phyloP scores from a whole-genome alignment of 768 basidiomycete species.

The Mycena floridula region DNA sequence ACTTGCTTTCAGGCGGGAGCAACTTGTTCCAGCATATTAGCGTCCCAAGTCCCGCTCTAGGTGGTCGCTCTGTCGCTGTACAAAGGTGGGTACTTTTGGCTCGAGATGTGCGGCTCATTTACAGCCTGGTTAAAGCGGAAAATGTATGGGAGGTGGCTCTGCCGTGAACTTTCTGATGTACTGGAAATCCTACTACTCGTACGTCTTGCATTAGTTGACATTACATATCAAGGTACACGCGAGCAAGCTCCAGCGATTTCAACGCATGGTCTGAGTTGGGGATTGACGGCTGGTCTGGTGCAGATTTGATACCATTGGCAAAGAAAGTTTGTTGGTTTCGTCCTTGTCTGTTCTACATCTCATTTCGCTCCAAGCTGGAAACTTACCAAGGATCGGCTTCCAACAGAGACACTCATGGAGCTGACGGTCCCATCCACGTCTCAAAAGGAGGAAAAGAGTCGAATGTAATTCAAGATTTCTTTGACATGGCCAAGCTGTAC shows the following conservation, averaged over 20 bases:
- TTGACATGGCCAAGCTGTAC: constrained; percentile 37
- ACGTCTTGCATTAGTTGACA: background rate
- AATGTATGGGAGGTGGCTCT: constrained; percentile 58
- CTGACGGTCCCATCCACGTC: constrained; percentile 16
- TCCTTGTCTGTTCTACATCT: background rate
- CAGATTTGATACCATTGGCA: constrained; percentile 49
- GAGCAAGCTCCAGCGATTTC: constrained; percentile 57
- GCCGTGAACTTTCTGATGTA: constrained; percentile 51
- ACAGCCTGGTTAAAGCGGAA: too few relatives aligned
- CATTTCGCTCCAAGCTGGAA: constrained; percentile 16
- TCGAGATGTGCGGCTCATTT: too few relatives aligned
- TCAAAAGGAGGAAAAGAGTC: constrained; percentile 34
- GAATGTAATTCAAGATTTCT: constrained; percentile 38
- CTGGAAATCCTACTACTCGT: background rate
- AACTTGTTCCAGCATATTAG: constrained; percentile 41
- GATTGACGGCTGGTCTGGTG: constrained; percentile 58
- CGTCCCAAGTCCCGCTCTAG: constrained; percentile 33
- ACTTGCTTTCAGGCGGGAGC: constrained; percentile 31
- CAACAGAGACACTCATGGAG: background rate
- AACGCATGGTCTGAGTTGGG: constrained; percentile 55
- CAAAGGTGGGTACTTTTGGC: too few relatives aligned
- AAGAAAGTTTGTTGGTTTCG: constrained; percentile 37
- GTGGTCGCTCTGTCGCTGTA: constrained; percentile 38
- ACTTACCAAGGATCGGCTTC: constrained; percentile 17
- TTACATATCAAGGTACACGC: constrained; percentile 45